phyloP scores from a whole-genome alignment of 2,329 filamentous ascomycete genomes.

The Colletotrichum sp. region DNA sequence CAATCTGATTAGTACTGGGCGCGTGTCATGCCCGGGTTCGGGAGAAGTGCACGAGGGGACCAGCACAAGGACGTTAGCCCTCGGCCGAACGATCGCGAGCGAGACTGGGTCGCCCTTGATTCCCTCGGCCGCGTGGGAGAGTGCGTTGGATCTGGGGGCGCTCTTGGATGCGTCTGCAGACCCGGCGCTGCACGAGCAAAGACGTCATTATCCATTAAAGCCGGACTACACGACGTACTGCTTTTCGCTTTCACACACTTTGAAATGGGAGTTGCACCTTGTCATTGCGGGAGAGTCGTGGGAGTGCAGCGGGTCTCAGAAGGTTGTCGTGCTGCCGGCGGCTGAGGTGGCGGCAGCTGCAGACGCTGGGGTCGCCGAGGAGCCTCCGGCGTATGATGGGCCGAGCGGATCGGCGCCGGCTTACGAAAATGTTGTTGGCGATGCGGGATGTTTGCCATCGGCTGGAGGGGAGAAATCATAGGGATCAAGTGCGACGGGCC shows the following conservation, averaged over 20 bases:
- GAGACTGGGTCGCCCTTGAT: not conserved
- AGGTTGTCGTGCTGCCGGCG: not conserved
- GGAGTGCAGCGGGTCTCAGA: not conserved
- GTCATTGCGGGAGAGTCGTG: not conserved
- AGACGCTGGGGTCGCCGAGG: not conserved
- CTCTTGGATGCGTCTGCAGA: not conserved
- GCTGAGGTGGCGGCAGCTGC: rapidly evolving
- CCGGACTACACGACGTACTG: not conserved
- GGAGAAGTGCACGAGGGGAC: not conserved
- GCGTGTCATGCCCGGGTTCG: rapidly evolving
- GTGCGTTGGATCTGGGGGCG: not conserved
- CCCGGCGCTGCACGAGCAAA: too few relatives aligned
- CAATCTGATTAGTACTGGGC: not conserved
- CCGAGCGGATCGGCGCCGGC: not conserved
- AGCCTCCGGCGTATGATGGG: not conserved
- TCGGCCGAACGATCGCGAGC: not conserved
- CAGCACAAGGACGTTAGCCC: not conserved
- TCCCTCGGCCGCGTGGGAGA: not conserved
- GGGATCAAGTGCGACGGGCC: not conserved
- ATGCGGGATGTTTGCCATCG: not conserved
- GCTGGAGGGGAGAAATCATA: not conserved
- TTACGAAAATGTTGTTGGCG: not conserved
- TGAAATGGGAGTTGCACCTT: not conserved
- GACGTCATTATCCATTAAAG: not conserved
- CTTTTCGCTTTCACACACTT: not conserved